Evolutionary conservation across 2,329 filamentous ascomycete species (phyloP), one percentile per base, ranked within the genome.

Genomic region (Byssoonygena ceratinophila): DNA sequence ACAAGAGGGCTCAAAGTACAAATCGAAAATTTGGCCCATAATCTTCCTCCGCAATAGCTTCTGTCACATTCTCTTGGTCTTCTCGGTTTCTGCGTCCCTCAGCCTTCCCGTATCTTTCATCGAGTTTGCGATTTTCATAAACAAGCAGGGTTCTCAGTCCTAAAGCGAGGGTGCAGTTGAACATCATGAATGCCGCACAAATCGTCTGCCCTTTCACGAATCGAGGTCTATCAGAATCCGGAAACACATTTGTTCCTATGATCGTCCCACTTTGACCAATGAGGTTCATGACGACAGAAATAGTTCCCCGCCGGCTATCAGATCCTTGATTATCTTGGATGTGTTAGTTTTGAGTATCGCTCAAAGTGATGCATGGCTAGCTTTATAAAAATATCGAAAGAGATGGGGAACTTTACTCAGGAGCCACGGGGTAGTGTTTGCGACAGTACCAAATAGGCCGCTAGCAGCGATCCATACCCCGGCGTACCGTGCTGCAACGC

Each of bases 341-440:
- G 7, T 20, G 23, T 49, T 45, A 52, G 34, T 20, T 14, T n/a
- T 34, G n/a, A 22, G 7, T 23, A 40, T 40, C 7, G 5, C 20
- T 11, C 20, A 20, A 18, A 11, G 5, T 16, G n/a, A n/a, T 5
- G 32, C 3, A 22, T 11, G 1, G 14, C 8, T 37, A 46, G 8
- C 43, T 25, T 14, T n/a, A n/a, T n/a, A n/a, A n/a, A n/a, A n/a
- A n/a, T n/a, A n/a, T n/a, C n/a, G n/a, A n/a, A n/a, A n/a, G n/a
- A n/a, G n/a, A n/a, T n/a, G 12, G 39, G 25, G 18, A 25, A n/a
- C 63, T 66, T 55, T 63, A 71, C 70, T 77, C 1, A 83, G 66
- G 1, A 84, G 82, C 65, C 84, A 85, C 0, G 84, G 83, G 32
- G 88, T 76, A 7, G 84, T 82, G 57, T 86, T 85, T 2, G 80